Percentiles rank a stretch among this genome's conserved stretches.
Evolutionary conservation across 768 basidiomycete species (phyloP).

Genomic region (Rhodotorula babjevae): DNA sequence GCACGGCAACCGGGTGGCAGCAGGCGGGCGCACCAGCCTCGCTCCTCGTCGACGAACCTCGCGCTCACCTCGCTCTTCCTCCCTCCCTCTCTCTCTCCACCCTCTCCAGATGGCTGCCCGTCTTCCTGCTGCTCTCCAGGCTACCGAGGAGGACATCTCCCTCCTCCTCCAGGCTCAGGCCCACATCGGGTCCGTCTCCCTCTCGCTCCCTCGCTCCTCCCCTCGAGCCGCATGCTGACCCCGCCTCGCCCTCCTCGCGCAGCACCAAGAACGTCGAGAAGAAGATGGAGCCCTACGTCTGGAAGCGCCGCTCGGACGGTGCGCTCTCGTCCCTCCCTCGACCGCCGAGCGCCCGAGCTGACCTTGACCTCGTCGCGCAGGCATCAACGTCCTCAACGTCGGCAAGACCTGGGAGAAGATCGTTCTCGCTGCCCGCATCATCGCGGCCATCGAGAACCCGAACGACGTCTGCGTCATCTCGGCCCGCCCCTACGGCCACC

Average conservation of each 20-base stretch:
- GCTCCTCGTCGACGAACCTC: too few relatives aligned
- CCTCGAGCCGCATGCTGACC: background rate
- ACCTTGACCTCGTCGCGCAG: conserved; percentile 50
- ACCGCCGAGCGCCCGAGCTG: background rate
- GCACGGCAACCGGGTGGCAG: too few relatives aligned
- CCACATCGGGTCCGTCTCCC: conserved; percentile 61
- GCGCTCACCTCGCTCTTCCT: background rate
- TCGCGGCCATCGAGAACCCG: conserved; percentile 80
- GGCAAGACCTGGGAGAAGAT: conserved; percentile 99
- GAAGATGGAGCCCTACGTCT: conserved; percentile 97
- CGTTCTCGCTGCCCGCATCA: conserved; percentile 93
- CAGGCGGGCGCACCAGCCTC: too few relatives aligned
- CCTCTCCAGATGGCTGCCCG: conserved; percentile 50
- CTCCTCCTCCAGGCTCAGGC: conserved; percentile 89
- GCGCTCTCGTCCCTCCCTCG: conserved; percentile 1
- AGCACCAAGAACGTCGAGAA: conserved; percentile 96
- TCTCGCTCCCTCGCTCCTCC: background rate
- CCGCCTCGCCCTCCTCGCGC: background rate
- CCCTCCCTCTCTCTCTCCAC: background rate
- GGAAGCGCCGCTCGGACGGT: conserved; percentile 95
- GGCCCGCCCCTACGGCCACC: conserved; percentile 96
- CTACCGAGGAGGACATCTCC: conserved; percentile 96
- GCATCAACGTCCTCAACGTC: conserved; percentile 93
- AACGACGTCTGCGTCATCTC: conserved; percentile 97
- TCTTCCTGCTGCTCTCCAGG: conserved; percentile 85